phyloP scores from a whole-genome alignment of 75 land plant genomes.

The Pseudotsuga menziesii region DNA sequence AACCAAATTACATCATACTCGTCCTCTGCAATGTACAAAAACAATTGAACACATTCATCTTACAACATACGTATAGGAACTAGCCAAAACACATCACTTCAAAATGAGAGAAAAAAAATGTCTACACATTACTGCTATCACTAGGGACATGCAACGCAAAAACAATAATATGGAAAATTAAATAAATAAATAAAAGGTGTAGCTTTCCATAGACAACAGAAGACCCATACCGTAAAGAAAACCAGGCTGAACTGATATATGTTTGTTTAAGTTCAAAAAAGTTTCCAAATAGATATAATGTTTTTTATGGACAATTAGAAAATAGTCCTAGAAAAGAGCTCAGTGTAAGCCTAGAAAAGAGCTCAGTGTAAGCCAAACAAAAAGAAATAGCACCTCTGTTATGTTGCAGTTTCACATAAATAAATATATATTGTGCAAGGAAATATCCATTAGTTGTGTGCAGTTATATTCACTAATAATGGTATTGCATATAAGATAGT shows the following conservation, averaged over 20 bases:
- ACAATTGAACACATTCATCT: neutral
- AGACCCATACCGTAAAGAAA: neutral
- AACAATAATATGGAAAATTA: too few relatives aligned
- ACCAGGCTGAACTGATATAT: neutral
- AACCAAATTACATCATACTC: conserved; percentile 92
- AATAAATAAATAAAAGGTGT: neutral
- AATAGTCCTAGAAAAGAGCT: neutral
- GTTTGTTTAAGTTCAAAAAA: neutral
- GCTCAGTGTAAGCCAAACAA: too few relatives aligned
- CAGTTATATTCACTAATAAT: neutral
- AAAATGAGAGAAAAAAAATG: neutral
- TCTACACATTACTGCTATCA: neutral
- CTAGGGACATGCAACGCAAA: neutral
- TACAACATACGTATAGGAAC: neutral
- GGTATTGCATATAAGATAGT: too few relatives aligned
- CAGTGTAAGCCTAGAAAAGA: neutral
- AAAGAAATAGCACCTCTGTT: neutral
- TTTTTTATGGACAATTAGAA: neutral
- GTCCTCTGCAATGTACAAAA: conserved; percentile 45
- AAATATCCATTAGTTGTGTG: neutral
- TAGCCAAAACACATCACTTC: neutral
- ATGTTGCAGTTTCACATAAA: neutral
- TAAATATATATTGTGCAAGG: neutral
- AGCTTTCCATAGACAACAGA: neutral
- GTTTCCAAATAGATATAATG: neutral